phyloP scores from a whole-genome alignment of 2,329 filamentous ascomycete genomes.

The Celoporthe dispersa region DNA sequence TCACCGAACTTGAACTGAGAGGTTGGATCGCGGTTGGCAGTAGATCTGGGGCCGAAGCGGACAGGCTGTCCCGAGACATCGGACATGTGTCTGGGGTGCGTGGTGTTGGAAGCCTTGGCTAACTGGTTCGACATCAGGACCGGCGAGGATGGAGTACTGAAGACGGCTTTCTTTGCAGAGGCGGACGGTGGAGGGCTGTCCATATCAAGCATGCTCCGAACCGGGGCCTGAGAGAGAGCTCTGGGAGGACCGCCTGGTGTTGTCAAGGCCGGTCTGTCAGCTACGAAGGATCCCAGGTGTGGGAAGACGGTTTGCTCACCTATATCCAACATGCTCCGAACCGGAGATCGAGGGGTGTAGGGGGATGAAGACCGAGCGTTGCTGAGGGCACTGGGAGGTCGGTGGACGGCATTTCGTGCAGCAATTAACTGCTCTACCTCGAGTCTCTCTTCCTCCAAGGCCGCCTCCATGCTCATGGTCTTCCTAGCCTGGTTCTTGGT shows the following conservation, averaged over 20 bases:
- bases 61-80: slow-evolving; percentile 55
- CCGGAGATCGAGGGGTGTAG: slow-evolving; percentile 65
- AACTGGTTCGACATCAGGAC: slow-evolving; percentile 44
- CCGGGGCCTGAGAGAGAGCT: slow-evolving; percentile 43
- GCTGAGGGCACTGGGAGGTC: slow-evolving; percentile 38
- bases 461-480: slow-evolving; percentile 76
- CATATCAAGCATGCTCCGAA: slow-evolving; percentile 70
- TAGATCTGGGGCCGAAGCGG: slow-evolving; percentile 50
- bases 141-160: slow-evolving; percentile 54
- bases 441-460: slow-evolving; percentile 75
- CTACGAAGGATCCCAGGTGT: slow-evolving; percentile 32
- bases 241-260: background rate
- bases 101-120: slow-evolving; percentile 35
- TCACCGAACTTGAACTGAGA: slow-evolving; percentile 65
- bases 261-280: slow-evolving; percentile 37
- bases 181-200: slow-evolving; percentile 46
- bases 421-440: slow-evolving; percentile 74
- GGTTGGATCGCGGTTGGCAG: slow-evolving; percentile 47
- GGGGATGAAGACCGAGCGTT: slow-evolving; percentile 56
- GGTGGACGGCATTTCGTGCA: slow-evolving; percentile 42
- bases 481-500: slow-evolving; percentile 35
- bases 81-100: slow-evolving; percentile 58
- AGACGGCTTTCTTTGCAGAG: slow-evolving; percentile 50
- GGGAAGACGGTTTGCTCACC: slow-evolving; percentile 46
- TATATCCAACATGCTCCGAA: slow-evolving; percentile 70